phyloP scores from a whole-genome alignment of 495 filamentous ascomycete genomes.

The Trichoderma virens region DNA sequence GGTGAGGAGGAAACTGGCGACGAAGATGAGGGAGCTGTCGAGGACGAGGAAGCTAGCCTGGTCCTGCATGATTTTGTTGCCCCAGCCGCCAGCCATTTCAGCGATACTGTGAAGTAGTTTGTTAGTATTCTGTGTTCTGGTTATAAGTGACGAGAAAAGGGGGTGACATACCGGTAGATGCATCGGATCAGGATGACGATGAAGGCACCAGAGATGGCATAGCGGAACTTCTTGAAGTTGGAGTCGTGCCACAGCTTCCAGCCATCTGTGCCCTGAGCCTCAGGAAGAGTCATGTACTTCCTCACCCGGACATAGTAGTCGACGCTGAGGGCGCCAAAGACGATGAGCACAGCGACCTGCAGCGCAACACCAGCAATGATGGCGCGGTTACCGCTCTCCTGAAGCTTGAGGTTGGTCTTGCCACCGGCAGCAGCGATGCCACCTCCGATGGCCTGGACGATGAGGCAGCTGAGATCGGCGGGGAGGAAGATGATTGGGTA shows the following conservation, averaged over 20 bases:
- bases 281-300: conserved; percentile 26
- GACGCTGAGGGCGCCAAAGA: conserved; percentile 45
- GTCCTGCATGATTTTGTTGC: conserved; percentile 58
- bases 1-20: conserved; percentile 6
- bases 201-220: conserved; percentile 48
- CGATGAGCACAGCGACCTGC: conserved; percentile 56
- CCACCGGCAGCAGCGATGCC: conserved; percentile 48
- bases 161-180: conserved; percentile 49
- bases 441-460: conserved; percentile 59
- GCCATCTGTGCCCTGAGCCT: conserved; percentile 14
- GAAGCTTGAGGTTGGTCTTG: conserved; percentile 27
- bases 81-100: conserved; percentile 64
- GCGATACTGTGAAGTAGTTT: conserved; percentile 37
- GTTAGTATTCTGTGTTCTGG: no score
- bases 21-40: conserved; percentile 30
- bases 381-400: conserved; percentile 48
- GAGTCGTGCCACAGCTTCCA: conserved; percentile 28
- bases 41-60: conserved; percentile 56
- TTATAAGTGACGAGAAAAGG: neutral
- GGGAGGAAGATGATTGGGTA: conserved; percentile 61
- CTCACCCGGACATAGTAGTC: conserved; percentile 43
- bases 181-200: conserved; percentile 56
- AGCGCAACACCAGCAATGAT: conserved; percentile 66
- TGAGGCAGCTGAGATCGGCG: conserved; percentile 55
- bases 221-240: conserved; percentile 45